phyloP scores from a whole-genome alignment of 139 green algal species.

The Diplosphaera chodatii region DNA sequence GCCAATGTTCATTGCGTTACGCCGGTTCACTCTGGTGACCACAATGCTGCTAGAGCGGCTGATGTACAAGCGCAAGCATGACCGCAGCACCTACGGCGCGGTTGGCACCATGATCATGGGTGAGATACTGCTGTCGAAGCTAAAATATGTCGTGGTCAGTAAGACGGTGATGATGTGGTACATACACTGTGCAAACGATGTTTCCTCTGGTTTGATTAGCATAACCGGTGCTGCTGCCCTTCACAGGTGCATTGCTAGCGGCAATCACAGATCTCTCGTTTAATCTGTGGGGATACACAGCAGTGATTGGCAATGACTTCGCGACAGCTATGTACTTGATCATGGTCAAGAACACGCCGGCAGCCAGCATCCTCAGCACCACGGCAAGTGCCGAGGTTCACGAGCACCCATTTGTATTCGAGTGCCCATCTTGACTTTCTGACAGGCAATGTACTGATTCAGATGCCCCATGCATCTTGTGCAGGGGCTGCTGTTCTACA shows the following conservation, averaged over 20 bases:
- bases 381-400: too few species aligned
- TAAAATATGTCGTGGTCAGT: too few species aligned
- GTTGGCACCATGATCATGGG: conserved; percentile 54
- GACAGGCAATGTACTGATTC: too few species aligned
- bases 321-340: conserved; percentile 61
- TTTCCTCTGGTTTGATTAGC: too few species aligned
- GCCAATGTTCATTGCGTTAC: conserved; percentile 73
- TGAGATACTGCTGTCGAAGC: too few species aligned
- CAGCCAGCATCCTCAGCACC: conserved; percentile 23
- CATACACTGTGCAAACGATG: too few species aligned
- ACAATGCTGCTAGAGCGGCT: conserved; percentile 57
- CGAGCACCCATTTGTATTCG: too few species aligned
- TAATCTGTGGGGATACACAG: conserved; percentile 47
- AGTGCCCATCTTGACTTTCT: too few species aligned
- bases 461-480: too few species aligned
- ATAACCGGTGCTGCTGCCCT: too few species aligned
- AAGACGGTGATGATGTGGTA: too few species aligned
- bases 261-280: conserved; percentile 61
- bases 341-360: conserved; percentile 61
- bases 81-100: conserved; percentile 37
- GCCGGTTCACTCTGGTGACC: conserved; percentile 63
- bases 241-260: conserved; percentile 48
- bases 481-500: conserved; percentile 36
- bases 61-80: conserved; percentile 49
- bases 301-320: conserved; percentile 61